phyloP scores from a whole-genome alignment of 2,329 filamentous ascomycete species.

The Teratosphaeria nubilosa region DNA sequence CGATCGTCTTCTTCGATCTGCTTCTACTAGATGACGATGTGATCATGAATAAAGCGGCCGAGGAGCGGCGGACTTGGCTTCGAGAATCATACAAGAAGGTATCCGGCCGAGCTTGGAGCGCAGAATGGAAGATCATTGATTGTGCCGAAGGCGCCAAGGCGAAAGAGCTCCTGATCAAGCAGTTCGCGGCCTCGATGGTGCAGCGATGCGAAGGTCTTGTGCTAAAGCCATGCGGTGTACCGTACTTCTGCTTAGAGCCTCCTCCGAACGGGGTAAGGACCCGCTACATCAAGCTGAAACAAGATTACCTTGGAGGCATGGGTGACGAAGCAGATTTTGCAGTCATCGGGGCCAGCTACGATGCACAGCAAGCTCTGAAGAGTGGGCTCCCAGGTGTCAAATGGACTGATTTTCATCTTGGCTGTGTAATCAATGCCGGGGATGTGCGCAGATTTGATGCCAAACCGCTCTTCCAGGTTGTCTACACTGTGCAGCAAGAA shows the following conservation, averaged over 20 bases:
- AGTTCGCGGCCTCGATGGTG: slow-evolving; percentile 58
- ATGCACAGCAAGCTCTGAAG: slow-evolving; percentile 50
- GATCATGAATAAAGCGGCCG: slow-evolving; percentile 45
- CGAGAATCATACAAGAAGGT: slow-evolving; percentile 44
- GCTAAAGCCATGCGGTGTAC: slow-evolving; percentile 62
- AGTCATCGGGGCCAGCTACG: slow-evolving; percentile 64
- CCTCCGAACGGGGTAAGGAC: slow-evolving; percentile 10
- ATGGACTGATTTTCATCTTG: slow-evolving; percentile 76
- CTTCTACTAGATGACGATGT: slow-evolving; percentile 46
- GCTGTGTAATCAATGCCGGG: slow-evolving; percentile 61
- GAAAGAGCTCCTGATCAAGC: slow-evolving; percentile 46
- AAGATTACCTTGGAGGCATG: slow-evolving; percentile 68
- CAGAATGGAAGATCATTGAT: slow-evolving; percentile 57
- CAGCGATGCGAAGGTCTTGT: slow-evolving; percentile 67
- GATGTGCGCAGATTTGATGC: slow-evolving; percentile 42
- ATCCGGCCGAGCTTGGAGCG: slow-evolving; percentile 55
- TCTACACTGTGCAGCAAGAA: slow-evolving; percentile 44
- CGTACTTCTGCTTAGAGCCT: slow-evolving; percentile 51
- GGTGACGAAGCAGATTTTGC: slow-evolving; percentile 79
- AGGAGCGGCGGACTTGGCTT: slow-evolving; percentile 51
- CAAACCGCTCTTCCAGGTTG: slow-evolving; percentile 54
- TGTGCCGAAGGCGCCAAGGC: slow-evolving; percentile 45
- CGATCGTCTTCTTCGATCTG: slow-evolving; percentile 53
- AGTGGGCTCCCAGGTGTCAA: slow-evolving; percentile 38
- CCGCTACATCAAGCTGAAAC: slow-evolving; percentile 69